Evolutionary conservation across 768 basidiomycete genomes (phyloP), one percentile per base, ranked within the genome.

Genomic region (Pisolithus tinctorius): DNA sequence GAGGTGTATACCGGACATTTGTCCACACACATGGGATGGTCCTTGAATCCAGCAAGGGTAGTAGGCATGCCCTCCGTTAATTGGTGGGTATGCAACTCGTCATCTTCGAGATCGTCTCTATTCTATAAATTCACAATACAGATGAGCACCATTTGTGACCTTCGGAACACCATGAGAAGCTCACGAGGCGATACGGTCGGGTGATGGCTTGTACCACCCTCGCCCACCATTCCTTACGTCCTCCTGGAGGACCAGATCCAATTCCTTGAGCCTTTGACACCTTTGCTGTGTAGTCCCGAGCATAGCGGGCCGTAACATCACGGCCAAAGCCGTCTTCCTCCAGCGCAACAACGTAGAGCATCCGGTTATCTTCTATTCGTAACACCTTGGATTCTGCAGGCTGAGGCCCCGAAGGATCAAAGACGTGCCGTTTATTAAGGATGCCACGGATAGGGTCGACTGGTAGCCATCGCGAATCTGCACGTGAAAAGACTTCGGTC

Each of bases 401-500:
- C 16, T 60, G 56, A 37, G 53, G 36, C 13, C 74, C 70, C 2
- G 78, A 71, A 0, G 93, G 90, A 64, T 93, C 90, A 62, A 91
- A 94, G 26, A 79, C 72, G 51, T 84, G 83, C 52, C 84, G 80
- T 58, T 88, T 88, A 63, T 93, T 88, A 54, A 93, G 84, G 49
- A 84, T 75, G 25, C 74, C 80, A 14, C 90, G 83, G 31, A 92
- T 78, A 7, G 93, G 91, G 69, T 99, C 96, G 37, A 98, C 85
- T 0, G 93, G 85, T 13, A 98, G 71, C 96, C 96, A 99, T 34
- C 85, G 82, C 13, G 78, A 81, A 70, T 96, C 93, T 6, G 93
- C 83, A 20, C 90, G 83, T 7, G 92, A 94, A 70, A 93, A 99
- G 0, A 96, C 90, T 68, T 99, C 96, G 0, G 88, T 90, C 96